Base-by-base conservation (phyloP, 2,329 filamentous ascomycete species). In the Fusarium sp. region DNA sequence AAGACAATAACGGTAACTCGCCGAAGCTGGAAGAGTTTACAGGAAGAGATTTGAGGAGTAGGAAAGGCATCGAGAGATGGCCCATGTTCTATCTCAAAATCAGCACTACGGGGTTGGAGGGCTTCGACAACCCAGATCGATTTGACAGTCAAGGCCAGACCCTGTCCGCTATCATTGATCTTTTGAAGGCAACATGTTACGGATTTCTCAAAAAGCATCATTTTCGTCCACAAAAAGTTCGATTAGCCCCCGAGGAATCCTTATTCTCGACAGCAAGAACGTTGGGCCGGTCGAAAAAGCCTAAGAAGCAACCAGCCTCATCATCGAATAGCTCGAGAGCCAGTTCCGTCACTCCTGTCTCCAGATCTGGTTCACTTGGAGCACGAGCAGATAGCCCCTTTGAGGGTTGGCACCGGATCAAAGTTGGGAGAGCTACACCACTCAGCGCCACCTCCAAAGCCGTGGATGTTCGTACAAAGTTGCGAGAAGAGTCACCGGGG, bases 21-120 rank as follows among this genome's bases (percentile, higher is more conserved):
- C 69, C 75, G 66, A 89, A 87, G 66, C 81, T 77, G 12, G 84
- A 87, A 34, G 84, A 83, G 3, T 88, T 85, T 62, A 88, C 85
- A 3, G 83, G 80, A 38, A 87, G 83, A 71, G 88, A 90, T 66
- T 74, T 88, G 28, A 73, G 42, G 90, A 86, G 77, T 82, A 83
- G 18, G 87, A 78, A 94, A 79, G 87, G 90, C 1, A 84, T 95
- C 15, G 94, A 98, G 77, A 89, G 90, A 57, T 96, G 94, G 91
- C 95, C 96, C 0, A 96, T 96, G 91, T 98, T 98, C 77, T 93
- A 91, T 76, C 83, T 98, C n/a, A 89, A 89, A 34, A 88, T 98
- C 41, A 50, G 83, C 86, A 5, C 77, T 87, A 44, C 62, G 28
- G 61, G 52, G 51, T 62, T 65, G 17, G 68, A 77, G 4, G 81